Percentiles rank a stretch among this genome's conserved stretches.
phyloP scores from a whole-genome alignment of 2,329 filamentous ascomycete species.

The Claviceps paspali region DNA sequence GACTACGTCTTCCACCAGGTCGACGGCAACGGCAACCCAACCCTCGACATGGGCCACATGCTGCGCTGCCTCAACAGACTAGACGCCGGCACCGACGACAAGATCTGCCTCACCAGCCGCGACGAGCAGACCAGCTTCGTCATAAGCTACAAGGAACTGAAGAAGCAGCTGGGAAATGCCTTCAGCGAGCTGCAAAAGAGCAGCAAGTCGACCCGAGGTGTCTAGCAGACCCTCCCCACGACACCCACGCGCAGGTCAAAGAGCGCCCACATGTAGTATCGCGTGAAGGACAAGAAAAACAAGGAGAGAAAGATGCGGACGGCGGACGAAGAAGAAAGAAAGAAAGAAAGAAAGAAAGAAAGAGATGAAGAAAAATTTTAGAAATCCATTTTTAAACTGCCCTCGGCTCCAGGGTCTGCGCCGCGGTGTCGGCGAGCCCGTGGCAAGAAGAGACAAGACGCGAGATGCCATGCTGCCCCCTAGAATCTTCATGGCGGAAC shows the following conservation, averaged over 20 bases:
- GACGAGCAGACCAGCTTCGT: constrained; percentile 85
- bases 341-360: neutral
- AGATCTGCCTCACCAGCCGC: constrained; percentile 68
- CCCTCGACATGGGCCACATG: constrained; percentile 78
- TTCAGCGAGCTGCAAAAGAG: constrained; percentile 44
- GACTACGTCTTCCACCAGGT: constrained; percentile 98
- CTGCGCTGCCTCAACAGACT: constrained; percentile 79
- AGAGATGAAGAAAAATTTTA: neutral
- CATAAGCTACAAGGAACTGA: constrained; percentile 81
- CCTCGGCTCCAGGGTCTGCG: too few relatives aligned
- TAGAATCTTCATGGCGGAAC: too few relatives aligned
- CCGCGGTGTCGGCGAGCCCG: too few relatives aligned
- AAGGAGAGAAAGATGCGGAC: too few relatives aligned
- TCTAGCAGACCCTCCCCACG: constrained; percentile 15
- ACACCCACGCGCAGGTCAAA: constrained; percentile 4
- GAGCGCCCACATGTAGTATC: constrained; percentile 5
- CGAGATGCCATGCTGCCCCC: too few relatives aligned
- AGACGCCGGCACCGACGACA: constrained; percentile 78
- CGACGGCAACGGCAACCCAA: constrained; percentile 66
- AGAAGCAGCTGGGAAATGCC: constrained; percentile 41
- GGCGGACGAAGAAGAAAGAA: too few relatives aligned
- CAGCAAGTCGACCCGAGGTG: constrained; percentile 20
- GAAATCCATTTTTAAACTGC: too few relatives aligned
- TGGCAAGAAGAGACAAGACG: neutral
- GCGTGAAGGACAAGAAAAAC: neutral